Base-by-base conservation (phyloP, 225 moss, liverwort and hornwort species). In the Climacium dendroides region DNA sequence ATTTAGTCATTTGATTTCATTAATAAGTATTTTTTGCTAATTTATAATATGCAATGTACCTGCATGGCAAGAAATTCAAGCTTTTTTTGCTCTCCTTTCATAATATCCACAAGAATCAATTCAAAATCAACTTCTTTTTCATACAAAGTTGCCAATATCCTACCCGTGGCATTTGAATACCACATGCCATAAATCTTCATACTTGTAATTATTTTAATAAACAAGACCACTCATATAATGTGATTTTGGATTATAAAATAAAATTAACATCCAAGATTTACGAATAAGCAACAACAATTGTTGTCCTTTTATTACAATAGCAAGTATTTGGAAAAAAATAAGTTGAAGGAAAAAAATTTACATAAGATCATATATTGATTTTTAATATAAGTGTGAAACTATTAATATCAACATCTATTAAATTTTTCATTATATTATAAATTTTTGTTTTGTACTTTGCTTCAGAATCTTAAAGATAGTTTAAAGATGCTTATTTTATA, bases 131-230 rank as follows among this genome's bases (percentile, higher is more conserved):
- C 60, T 63, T 87, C 85, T 57, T 93, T 93, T 65, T 93, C 81
- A 74, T 41, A 55, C 2, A 93, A 45, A 43, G 85, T 93, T 61
- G 91, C 85, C 32, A 93, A 17, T 8, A 91, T 37, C 10, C 90
- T 89, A 17, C 89, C 55, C 0, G 86, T 91, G 23, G 91, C 90
- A 89, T 91, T 93, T 19, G 87, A 93, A 16, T 83, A 91, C 89
- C 86, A 91, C 89, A 90, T 87, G 10, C 89, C 87, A 78, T 93
- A 55, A 28, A 93, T 70, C 91, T 91, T 91, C 87, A 90, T 89
- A 7, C 19, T 83, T 57, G 5, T 17, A 35, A 10, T 15, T 16
- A 2, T 39, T 57, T 48, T 4, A 47, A 19, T 8, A 32, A 29
- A 25, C 5, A 11, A 6, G 14, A 60, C 2, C 17, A 2, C 1